phyloP scores from a whole-genome alignment of 2,329 filamentous ascomycete species.

The Penicillium glabrum region DNA sequence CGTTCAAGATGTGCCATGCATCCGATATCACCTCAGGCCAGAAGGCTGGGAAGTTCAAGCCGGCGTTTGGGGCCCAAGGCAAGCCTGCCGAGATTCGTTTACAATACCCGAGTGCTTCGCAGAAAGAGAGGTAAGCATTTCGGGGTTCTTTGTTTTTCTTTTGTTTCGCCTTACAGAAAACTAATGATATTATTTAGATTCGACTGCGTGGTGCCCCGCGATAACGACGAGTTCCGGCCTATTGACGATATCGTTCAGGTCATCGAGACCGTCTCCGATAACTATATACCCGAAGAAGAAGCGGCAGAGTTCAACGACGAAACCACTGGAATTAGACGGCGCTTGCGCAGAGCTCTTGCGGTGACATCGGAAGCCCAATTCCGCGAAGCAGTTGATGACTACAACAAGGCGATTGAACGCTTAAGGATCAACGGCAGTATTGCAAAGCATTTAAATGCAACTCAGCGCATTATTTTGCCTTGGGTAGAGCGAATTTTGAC shows the following conservation, averaged over 20 bases:
- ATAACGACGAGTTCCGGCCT: slow-evolving; percentile 69
- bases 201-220: slow-evolving; percentile 74
- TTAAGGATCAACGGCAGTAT: slow-evolving; percentile 71
- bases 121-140: slow-evolving; percentile 61
- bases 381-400: slow-evolving; percentile 68
- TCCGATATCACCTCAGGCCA: slow-evolving; percentile 47
- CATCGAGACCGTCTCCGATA: slow-evolving; percentile 67
- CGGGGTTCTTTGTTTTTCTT: not conserved
- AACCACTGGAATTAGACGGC: slow-evolving; percentile 70
- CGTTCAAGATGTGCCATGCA: slow-evolving; percentile 50
- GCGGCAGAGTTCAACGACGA: slow-evolving; percentile 69
- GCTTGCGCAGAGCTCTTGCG: slow-evolving; percentile 71
- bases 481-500: slow-evolving; percentile 78
- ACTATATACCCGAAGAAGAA: slow-evolving; percentile 74
- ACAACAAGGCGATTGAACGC: slow-evolving; percentile 69
- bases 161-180: not conserved
- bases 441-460: slow-evolving; percentile 66
- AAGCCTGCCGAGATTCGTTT: slow-evolving; percentile 60
- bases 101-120: slow-evolving; percentile 77
- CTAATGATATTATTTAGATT: slow-evolving; percentile 52
- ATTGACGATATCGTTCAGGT: slow-evolving; percentile 70
- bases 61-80: slow-evolving; percentile 49
- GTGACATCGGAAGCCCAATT: slow-evolving; percentile 71
- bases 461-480: slow-evolving; percentile 68
- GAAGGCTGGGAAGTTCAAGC: slow-evolving; percentile 51